Evolutionary conservation across 2,329 filamentous ascomycete species (phyloP).

Genomic region (Ceratocystis cubensis): DNA sequence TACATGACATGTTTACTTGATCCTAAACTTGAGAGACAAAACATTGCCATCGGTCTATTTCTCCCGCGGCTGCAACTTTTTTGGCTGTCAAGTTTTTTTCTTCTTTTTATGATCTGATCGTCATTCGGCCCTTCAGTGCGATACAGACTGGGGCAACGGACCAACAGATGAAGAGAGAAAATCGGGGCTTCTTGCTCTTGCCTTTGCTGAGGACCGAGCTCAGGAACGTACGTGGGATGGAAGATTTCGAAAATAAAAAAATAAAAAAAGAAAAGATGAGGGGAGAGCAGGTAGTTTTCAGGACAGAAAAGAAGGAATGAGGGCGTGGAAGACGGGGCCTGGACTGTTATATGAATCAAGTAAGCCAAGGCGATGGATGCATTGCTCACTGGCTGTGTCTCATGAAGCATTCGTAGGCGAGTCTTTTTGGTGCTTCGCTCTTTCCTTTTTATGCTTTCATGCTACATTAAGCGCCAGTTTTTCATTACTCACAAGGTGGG

Average conservation of each 20-base stretch:
- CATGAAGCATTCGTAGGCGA: too few species aligned
- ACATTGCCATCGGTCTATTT: too few species aligned
- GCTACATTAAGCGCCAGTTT: not conserved
- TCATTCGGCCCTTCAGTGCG: not conserved
- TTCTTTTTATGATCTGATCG: not conserved
- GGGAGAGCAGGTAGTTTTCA: not conserved
- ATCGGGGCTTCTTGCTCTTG: not conserved
- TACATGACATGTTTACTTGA: too few species aligned
- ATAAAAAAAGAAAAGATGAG: not conserved
- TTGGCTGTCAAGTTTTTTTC: not conserved
- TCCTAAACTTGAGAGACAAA: too few species aligned
- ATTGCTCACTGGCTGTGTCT: too few species aligned
- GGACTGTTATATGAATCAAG: not conserved
- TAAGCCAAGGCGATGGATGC: too few species aligned
- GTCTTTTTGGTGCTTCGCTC: not conserved
- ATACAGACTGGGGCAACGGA: not conserved
- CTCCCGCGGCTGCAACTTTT: not conserved
- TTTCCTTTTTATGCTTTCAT: not conserved
- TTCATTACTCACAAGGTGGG: not conserved
- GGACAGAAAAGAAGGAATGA: not conserved
- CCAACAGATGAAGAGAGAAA: slow-evolving; percentile 5
- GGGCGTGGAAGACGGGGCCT: not conserved
- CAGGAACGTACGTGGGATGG: slow-evolving; percentile 1
- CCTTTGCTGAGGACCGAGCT: not conserved
- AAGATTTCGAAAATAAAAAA: not conserved